Evolutionary conservation across 1,284 basidiomycete species (phyloP).

Genomic region (Cryptococcus jaspeensis): DNA sequence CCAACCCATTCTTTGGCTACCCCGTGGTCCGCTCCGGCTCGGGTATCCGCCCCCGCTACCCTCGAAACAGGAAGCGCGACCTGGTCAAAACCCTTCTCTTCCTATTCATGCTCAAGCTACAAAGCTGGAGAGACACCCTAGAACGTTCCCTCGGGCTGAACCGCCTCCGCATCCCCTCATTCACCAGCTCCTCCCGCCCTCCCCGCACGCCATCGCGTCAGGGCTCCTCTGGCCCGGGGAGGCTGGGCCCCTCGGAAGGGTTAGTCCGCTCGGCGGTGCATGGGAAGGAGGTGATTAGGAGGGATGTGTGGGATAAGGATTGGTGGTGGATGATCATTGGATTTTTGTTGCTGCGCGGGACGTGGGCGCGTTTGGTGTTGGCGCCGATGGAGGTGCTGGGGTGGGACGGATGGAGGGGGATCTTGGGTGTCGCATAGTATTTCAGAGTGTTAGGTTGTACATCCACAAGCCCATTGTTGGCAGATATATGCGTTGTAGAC

Average conservation of each 20-base stretch:
- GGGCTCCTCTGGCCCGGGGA: background rate
- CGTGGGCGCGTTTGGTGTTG: slow-evolving; percentile 37
- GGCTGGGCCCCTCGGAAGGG: slow-evolving; percentile 12
- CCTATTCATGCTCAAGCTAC: slow-evolving; percentile 48
- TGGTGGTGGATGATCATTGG: slow-evolving; percentile 49
- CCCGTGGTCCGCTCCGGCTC: slow-evolving; percentile 34
- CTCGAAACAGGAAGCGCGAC: slow-evolving; percentile 49
- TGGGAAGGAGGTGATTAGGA: slow-evolving; percentile 11
- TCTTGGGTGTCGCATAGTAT: slow-evolving; percentile 19
- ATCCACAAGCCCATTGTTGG: no score
- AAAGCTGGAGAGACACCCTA: slow-evolving; percentile 33
- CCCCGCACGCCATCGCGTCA: no score
- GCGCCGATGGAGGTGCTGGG: slow-evolving; percentile 35
- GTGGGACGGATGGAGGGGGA: slow-evolving; percentile 19
- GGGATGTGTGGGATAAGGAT: slow-evolving; percentile 26
- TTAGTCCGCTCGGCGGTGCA: slow-evolving; percentile 11
- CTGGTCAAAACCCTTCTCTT: slow-evolving; percentile 50
- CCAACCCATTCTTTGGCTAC: slow-evolving; percentile 52
- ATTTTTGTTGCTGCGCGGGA: slow-evolving; percentile 44
- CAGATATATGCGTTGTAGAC: no score
- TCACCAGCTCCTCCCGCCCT: background rate
- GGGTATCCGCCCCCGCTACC: slow-evolving; percentile 40
- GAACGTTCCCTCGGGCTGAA: slow-evolving; percentile 36
- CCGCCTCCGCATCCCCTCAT: slow-evolving; percentile 4
- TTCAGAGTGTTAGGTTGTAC: no score